Percentiles rank a stretch among this genome's conserved stretches.
Evolutionary conservation across 352 stramenopile species (phyloP).

Genomic region (Phytophthora macrochlamydospora): DNA sequence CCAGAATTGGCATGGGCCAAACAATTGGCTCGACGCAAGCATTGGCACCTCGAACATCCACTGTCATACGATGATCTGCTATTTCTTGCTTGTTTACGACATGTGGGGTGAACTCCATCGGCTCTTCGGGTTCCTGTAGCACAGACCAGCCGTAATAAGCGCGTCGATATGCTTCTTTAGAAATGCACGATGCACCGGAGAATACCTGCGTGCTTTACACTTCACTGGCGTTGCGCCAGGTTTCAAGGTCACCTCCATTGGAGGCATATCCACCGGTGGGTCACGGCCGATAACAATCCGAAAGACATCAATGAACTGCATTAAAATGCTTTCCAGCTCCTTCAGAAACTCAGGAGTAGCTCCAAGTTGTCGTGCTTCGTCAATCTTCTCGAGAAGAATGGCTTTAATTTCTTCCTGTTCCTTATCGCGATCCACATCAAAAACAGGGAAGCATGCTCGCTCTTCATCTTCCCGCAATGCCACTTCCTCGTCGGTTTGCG

Average conservation of each 20-base stretch:
- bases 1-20: constrained; percentile 22
- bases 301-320: constrained; percentile 17
- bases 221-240: not conserved
- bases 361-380: constrained; percentile 1
- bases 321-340: not conserved
- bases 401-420: constrained; percentile 2
- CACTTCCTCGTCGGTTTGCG: constrained; percentile 7
- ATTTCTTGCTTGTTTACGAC: constrained; percentile 8
- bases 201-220: constrained; percentile 12
- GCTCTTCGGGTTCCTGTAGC: constrained; percentile 12
- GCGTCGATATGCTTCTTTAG: constrained; percentile 10
- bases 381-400: constrained; percentile 12
- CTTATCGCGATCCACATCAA: not conserved
- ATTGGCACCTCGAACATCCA: constrained; percentile 14
- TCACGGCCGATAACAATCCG: constrained; percentile 7
- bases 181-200: constrained; percentile 10
- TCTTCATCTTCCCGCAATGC: constrained; percentile 9
- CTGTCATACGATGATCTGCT: constrained; percentile 9
- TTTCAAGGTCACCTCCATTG: constrained; percentile 14
- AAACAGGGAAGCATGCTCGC: constrained; percentile 8
- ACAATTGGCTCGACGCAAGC: constrained; percentile 2
- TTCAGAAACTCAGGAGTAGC: not conserved
- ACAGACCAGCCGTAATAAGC: constrained; percentile 3
- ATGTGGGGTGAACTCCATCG: constrained; percentile 6
- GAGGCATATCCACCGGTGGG: constrained; percentile 17